phyloP scores from a whole-genome alignment of 2,329 filamentous ascomycete genomes.

The Alternaria rosae region DNA sequence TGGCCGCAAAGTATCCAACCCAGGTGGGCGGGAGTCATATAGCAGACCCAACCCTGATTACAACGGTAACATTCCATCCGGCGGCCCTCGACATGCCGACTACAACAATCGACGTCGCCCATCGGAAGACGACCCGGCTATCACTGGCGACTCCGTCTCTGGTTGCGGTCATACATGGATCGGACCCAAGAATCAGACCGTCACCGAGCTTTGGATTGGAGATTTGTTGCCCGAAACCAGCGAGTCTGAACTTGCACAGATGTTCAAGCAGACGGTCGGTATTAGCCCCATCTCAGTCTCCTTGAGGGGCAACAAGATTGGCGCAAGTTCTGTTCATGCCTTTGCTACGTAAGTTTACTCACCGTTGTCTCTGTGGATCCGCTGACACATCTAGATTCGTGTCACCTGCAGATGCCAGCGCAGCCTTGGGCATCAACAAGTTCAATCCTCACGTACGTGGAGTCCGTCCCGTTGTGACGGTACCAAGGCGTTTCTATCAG shows the following conservation, averaged over 20 bases:
- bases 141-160: conserved; percentile 25
- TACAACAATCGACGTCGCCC: neutral
- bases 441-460: conserved; percentile 16
- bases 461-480: conserved; percentile 21
- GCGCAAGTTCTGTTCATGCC: conserved; percentile 17
- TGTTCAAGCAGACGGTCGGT: conserved; percentile 26
- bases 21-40: conserved; percentile 17
- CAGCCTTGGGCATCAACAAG: conserved; percentile 18
- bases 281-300: conserved; percentile 15
- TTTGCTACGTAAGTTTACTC: conserved; percentile 27
- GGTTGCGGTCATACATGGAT: conserved; percentile 42
- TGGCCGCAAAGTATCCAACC: conserved; percentile 32
- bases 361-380: neutral
- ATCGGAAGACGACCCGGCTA: conserved; percentile 23
- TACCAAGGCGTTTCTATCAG: conserved; percentile 33
- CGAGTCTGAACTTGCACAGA: conserved; percentile 17
- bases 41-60: conserved; percentile 17
- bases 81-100: conserved; percentile 5
- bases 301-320: conserved; percentile 3
- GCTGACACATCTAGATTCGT: conserved; percentile 27
- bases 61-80: conserved; percentile 3
- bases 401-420: conserved; percentile 18
- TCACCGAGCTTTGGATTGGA: conserved; percentile 37
- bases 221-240: conserved; percentile 28
- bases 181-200: conserved; percentile 36